These are phyloP conservation scores for Psilocybe tampanensis DNA, from an alignment of 768 basidiomycete species.

Conservation along the genomic window DNA sequence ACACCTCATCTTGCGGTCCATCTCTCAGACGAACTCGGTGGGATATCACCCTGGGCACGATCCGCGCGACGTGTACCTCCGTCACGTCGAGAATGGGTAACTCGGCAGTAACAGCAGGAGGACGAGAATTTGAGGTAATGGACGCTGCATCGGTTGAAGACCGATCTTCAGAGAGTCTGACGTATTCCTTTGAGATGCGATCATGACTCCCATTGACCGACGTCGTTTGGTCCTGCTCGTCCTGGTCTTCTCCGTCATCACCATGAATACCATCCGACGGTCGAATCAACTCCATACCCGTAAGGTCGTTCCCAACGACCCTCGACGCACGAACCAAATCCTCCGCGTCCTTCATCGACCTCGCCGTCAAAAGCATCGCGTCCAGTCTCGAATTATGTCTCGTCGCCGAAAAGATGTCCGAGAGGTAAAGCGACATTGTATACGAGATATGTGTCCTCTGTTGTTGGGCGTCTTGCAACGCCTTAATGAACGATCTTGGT, in stretches of 20 bases:
- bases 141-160: too few relatives aligned
- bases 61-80: constrained; percentile 74
- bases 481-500: constrained; percentile 32
- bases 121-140: too few relatives aligned
- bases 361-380: constrained; percentile 63
- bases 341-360: constrained; percentile 63
- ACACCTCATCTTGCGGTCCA: constrained; percentile 69
- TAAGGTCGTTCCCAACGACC: constrained; percentile 62
- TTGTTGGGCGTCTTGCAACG: constrained; percentile 29
- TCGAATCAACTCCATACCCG: constrained; percentile 59
- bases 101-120: not conserved
- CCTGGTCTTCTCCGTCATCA: constrained; percentile 12
- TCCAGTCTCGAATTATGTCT: constrained; percentile 74
- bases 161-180: not conserved
- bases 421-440: constrained; percentile 61
- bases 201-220: constrained; percentile 4
- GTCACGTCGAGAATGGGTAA: constrained; percentile 58
- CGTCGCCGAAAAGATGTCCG: constrained; percentile 74
- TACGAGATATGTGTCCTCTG: constrained; percentile 49
- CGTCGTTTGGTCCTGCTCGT: constrained; percentile 8
- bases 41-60: constrained; percentile 71
- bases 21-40: constrained; percentile 75
- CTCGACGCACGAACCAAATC: constrained; percentile 69
- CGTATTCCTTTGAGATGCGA: constrained; percentile 3
- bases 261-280: constrained; percentile 3